Conservation (phyloP, 768 basidiomycete genomes). For the Suillus brevipes region DNA sequence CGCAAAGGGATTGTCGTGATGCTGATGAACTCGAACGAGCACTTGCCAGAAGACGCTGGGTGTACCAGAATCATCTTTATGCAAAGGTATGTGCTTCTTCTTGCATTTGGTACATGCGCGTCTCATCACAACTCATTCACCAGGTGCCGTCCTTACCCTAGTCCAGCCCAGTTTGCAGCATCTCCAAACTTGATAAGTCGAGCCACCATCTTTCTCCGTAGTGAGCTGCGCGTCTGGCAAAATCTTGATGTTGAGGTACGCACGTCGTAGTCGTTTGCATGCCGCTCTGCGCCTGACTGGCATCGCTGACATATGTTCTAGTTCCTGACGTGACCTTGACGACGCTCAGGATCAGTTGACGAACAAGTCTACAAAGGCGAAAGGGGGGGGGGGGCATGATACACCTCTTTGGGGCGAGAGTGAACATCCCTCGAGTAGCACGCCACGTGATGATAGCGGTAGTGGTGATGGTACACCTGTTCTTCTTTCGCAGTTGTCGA, state of each 20-base stretch:
- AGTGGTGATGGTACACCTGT: too few relatives aligned
- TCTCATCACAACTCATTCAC: constrained; percentile 61
- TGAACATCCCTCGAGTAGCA: background rate
- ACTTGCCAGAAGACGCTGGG: constrained; percentile 70
- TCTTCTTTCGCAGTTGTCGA: too few relatives aligned
- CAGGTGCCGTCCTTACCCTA: constrained; percentile 87
- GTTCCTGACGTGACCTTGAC: constrained; percentile 71
- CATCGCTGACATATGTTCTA: constrained; percentile 33
- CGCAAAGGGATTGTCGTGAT: constrained; percentile 50
- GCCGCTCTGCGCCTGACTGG: constrained; percentile 11
- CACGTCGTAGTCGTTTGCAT: constrained; percentile 8
- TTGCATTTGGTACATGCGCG: background rate
- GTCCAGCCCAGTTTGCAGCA: constrained; percentile 77
- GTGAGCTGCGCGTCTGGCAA: constrained; percentile 87
- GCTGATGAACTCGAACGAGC: constrained; percentile 75
- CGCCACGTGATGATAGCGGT: too few relatives aligned
- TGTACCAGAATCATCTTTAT: constrained; percentile 78
- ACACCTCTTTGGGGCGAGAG: background rate
- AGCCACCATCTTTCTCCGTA: constrained; percentile 76
- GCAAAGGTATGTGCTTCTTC: constrained; percentile 64
- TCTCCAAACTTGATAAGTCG: constrained; percentile 74
- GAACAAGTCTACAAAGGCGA: background rate
- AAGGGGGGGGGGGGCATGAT: background rate
- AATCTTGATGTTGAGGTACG: constrained; percentile 86
- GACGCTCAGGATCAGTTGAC: background rate